Conservation (phyloP, 768 basidiomycete species). For the Clavaria fumosa region DNA sequence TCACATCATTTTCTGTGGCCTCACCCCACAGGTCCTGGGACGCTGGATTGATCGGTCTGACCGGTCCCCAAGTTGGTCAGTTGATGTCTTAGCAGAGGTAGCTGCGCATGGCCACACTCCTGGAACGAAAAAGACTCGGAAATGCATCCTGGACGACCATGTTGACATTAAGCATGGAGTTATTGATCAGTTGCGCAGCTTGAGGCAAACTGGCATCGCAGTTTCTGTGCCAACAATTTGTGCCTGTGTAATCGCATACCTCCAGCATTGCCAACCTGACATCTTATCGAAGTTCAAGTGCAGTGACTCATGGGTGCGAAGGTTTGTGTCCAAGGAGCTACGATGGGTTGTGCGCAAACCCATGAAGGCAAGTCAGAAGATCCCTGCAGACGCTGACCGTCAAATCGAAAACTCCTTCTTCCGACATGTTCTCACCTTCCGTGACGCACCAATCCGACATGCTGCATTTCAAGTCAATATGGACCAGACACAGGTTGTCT, state of each 20-base stretch:
- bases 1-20: no score
- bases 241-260: conserved; percentile 13
- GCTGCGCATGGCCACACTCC: no score
- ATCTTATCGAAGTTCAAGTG: conserved; percentile 11
- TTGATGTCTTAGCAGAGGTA: no score
- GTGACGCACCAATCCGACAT: conserved; percentile 18
- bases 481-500: conserved; percentile 22
- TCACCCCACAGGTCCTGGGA: no score
- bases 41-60: no score
- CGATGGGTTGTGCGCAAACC: conserved; percentile 6
- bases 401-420: conserved; percentile 6
- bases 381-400: conserved; percentile 13
- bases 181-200: conserved; percentile 5
- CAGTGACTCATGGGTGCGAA: conserved; percentile 12
- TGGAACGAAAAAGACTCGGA: no score
- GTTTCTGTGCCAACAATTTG: conserved; percentile 11
- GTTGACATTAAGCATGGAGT: conserved; percentile 7
- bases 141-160: no score
- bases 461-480: conserved; percentile 19
- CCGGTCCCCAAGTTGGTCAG: no score
- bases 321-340: conserved; percentile 12
- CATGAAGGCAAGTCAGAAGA: conserved; percentile 20
- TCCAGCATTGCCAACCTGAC: conserved; percentile 4
- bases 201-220: conserved; percentile 10
- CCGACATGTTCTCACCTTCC: conserved; percentile 12